Conservation (phyloP, 169 alveolate species). For the Plasmodium ovale region DNA sequence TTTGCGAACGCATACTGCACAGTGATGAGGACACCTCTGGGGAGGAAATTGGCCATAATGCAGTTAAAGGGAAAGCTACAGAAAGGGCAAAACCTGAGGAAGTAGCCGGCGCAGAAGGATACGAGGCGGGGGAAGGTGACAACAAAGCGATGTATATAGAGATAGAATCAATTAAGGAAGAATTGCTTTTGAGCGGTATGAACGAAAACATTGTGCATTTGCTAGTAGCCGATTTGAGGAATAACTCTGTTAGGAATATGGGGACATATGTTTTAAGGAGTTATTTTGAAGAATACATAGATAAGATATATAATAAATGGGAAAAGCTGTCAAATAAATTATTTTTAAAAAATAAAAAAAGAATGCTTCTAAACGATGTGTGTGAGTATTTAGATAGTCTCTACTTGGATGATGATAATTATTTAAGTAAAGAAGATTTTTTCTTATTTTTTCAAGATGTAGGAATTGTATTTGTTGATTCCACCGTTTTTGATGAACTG, state of each 20-base stretch:
- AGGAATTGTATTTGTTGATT: constrained; percentile 53
- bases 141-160: constrained; percentile 1
- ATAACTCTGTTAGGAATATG: background rate
- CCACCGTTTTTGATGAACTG: constrained; percentile 39
- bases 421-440: constrained; percentile 57
- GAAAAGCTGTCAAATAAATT: constrained; percentile 46
- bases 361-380: constrained; percentile 48
- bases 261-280: constrained; percentile 20
- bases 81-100: no score
- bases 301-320: constrained; percentile 50
- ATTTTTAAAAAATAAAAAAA: constrained; percentile 49
- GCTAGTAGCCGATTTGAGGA: constrained; percentile 17
- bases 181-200: constrained; percentile 27
- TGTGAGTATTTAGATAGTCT: constrained; percentile 57
- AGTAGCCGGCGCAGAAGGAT: background rate
- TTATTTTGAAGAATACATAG: constrained; percentile 39
- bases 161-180: constrained; percentile 21
- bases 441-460: constrained; percentile 57
- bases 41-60: background rate
- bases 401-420: constrained; percentile 54
- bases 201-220: constrained; percentile 15
- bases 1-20: background rate
- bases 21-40: background rate
- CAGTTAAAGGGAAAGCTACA: no score
- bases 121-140: no score